phyloP scores from a whole-genome alignment of 768 basidiomycete genomes.

The Leccinum rimulosum region DNA sequence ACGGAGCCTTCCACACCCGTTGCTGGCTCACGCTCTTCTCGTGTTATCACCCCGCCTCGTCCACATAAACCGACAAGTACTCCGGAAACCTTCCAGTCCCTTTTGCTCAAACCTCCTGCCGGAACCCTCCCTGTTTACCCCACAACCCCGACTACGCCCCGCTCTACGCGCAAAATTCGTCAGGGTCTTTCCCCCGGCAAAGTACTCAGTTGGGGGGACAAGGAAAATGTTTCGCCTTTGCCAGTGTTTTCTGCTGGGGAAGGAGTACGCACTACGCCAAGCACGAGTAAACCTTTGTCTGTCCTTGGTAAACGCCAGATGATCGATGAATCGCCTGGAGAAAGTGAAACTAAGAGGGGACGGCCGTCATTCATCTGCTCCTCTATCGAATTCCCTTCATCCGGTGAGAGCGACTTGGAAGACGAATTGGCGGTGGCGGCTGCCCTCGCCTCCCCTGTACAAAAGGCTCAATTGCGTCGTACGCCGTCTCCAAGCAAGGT shows the following conservation, averaged over 20 bases:
- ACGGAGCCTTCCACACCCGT: constrained; percentile 31
- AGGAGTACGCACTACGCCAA: constrained; percentile 40
- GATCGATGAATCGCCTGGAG: constrained; percentile 35
- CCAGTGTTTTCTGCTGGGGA: constrained; percentile 41
- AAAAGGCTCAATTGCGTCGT: constrained; percentile 4
- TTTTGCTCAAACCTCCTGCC: constrained; percentile 26
- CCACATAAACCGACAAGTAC: constrained; percentile 36
- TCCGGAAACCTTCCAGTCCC: constrained; percentile 31
- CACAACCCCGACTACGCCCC: constrained; percentile 34
- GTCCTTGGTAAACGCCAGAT: constrained; percentile 46
- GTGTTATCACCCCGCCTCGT: constrained; percentile 34
- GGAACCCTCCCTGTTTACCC: constrained; percentile 26
- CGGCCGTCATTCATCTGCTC: constrained; percentile 31
- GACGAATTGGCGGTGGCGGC: constrained; percentile 29
- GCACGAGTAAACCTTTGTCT: constrained; percentile 19
- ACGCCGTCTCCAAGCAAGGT: constrained; percentile 4
- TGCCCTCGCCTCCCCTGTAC: constrained; percentile 20
- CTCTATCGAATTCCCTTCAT: constrained; percentile 29
- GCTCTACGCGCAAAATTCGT: constrained; percentile 19
- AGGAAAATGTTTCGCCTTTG: constrained; percentile 59
- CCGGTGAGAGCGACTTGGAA: constrained; percentile 28
- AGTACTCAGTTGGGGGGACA: constrained; percentile 41
- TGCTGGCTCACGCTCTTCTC: constrained; percentile 14
- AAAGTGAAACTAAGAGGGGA: constrained; percentile 25
- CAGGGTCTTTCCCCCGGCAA: constrained; percentile 36